Evolutionary conservation across 1,139 yeast species (phyloP).

Genomic region (Nakaseomyces nivariensis): DNA sequence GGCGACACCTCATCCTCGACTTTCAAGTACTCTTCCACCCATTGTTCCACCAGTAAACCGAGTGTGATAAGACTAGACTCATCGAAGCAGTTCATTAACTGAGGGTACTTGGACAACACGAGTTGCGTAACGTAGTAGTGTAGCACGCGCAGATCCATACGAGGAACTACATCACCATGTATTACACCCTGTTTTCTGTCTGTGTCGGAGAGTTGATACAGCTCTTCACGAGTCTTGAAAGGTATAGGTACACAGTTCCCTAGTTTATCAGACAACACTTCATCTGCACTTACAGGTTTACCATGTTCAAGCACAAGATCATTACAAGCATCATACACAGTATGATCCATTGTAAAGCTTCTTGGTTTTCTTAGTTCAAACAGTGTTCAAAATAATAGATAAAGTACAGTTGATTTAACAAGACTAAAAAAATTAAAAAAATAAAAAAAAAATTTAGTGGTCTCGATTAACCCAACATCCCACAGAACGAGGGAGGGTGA

Average conservation of each 20-base stretch:
- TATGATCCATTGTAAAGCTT: conserved; percentile 15
- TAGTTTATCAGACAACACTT: conserved; percentile 22
- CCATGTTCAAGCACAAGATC: conserved; percentile 19
- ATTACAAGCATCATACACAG: conserved; percentile 27
- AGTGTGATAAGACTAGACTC: conserved; percentile 26
- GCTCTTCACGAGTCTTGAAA: conserved; percentile 24
- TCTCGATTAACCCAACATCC: conserved; percentile 4
- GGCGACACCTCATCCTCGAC: conserved; percentile 6
- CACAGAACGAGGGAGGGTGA: conserved; percentile 2
- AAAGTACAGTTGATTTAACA: background rate
- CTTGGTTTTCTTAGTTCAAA: too few species aligned
- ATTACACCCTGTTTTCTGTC: conserved; percentile 21
- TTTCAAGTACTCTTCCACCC: conserved; percentile 23
- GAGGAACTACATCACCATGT: conserved; percentile 22
- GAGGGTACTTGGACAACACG: conserved; percentile 24
- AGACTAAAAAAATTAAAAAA: background rate
- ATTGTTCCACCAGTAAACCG: conserved; percentile 25
- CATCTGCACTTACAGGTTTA: conserved; percentile 27
- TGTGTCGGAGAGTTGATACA: conserved; percentile 14
- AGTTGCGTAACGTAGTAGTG: conserved; percentile 28
- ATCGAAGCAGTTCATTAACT: conserved; percentile 22
- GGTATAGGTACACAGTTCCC: conserved; percentile 26
- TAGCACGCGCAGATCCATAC: conserved; percentile 24
- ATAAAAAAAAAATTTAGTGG: conserved; percentile 5
- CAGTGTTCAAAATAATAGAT: too few species aligned